These are phyloP conservation scores for Nadsonia starkeyi-henricii DNA, from an alignment of 1,139 yeast genomes.

Conservation along the genomic window DNA sequence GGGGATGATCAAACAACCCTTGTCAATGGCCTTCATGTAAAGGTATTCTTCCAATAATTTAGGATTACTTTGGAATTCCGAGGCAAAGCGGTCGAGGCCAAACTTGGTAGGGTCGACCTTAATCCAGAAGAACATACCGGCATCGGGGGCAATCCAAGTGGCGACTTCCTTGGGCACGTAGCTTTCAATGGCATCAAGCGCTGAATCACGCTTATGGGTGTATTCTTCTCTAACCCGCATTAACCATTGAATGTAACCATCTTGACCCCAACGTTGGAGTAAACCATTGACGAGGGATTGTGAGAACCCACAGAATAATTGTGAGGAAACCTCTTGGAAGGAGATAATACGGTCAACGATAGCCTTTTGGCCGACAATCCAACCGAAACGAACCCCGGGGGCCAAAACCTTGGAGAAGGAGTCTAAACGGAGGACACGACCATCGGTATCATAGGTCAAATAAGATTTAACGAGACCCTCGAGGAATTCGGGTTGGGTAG, in stretches of 20 bases:
- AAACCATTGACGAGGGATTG: conserved; percentile 53
- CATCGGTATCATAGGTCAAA: conserved; percentile 67
- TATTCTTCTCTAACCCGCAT: conserved; percentile 72
- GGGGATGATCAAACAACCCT: conserved; percentile 67
- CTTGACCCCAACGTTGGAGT: conserved; percentile 60
- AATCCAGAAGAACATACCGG: conserved; percentile 89
- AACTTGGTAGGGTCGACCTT: conserved; percentile 64
- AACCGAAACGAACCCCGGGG: conserved; percentile 83
- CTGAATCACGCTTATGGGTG: conserved; percentile 64
- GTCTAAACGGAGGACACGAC: conserved; percentile 82
- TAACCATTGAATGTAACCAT: conserved; percentile 76
- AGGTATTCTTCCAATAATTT: conserved; percentile 47
- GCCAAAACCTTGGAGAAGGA: conserved; percentile 88
- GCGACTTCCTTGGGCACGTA: conserved; percentile 46
- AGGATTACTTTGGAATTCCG: conserved; percentile 41
- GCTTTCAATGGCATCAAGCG: conserved; percentile 51
- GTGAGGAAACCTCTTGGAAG: conserved; percentile 71
- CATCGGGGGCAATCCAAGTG: conserved; percentile 58
- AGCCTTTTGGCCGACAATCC: conserved; percentile 66
- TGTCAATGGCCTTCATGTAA: conserved; percentile 48
- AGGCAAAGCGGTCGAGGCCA: conserved; percentile 38
- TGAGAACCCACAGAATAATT: conserved; percentile 71
- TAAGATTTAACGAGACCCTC: conserved; percentile 64
- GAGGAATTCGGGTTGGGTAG: conserved; percentile 32
- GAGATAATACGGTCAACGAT: conserved; percentile 57